Percentiles rank a stretch among this genome's conserved stretches.
phyloP scores from a whole-genome alignment of 495 filamentous ascomycete genomes.

The Halenospora varia region DNA sequence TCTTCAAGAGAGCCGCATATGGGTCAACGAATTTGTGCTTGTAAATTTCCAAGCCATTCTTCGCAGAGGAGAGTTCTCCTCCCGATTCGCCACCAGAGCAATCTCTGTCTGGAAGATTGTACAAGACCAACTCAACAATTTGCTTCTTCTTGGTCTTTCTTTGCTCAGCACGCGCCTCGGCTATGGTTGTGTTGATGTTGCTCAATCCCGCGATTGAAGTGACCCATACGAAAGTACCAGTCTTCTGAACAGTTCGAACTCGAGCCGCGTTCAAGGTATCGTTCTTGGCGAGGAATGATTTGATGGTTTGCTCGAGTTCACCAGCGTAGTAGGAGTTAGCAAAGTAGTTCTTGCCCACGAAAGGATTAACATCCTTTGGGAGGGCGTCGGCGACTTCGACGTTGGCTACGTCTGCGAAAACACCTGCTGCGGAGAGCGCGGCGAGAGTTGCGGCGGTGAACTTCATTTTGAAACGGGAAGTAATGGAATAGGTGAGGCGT shows the following conservation, averaged over 20 bases:
- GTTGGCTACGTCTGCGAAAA: background rate
- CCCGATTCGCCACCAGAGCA: constrained; percentile 72
- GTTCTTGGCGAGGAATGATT: constrained; percentile 41
- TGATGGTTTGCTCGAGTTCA: constrained; percentile 46
- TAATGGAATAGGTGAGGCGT: background rate
- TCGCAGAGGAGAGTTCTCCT: constrained; percentile 55
- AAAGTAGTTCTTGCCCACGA: constrained; percentile 47
- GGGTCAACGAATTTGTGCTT: constrained; percentile 9
- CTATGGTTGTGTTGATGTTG: constrained; percentile 44
- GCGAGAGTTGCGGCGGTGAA: background rate
- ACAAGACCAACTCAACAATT: constrained; percentile 55
- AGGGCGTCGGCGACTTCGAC: background rate
- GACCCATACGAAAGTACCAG: constrained; percentile 50
- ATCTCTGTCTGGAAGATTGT: constrained; percentile 72
- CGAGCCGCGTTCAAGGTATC: constrained; percentile 40
- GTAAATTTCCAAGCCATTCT: constrained; percentile 58
- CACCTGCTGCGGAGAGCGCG: background rate
- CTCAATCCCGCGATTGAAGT: constrained; percentile 28
- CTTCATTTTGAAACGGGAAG: background rate
- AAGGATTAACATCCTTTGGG: constrained; percentile 40
- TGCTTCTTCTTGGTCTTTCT: constrained; percentile 39
- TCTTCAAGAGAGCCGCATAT: constrained; percentile 34
- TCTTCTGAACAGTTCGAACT: constrained; percentile 37
- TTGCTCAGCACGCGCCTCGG: constrained; percentile 41
- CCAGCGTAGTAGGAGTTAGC: constrained; percentile 50